Conservation (phyloP, 208 protist species). For the Crithidia thermophila region DNA sequence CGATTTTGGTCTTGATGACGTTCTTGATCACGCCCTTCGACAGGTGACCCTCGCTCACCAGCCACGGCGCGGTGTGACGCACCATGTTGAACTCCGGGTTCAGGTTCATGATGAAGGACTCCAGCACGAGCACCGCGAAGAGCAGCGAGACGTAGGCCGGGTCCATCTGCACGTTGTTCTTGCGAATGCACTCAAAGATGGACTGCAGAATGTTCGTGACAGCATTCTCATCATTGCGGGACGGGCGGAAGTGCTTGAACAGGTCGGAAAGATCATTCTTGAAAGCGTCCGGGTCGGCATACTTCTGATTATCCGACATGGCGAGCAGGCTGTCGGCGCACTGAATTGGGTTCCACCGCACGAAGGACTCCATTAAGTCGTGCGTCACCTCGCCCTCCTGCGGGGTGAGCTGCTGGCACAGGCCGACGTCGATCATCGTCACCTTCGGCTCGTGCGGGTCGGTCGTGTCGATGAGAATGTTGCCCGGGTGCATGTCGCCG, state of each 20-base stretch:
- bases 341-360: constrained; percentile 77
- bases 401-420: constrained; percentile 84
- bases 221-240: constrained; percentile 62
- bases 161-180: constrained; percentile 88
- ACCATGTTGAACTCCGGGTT: constrained; percentile 93
- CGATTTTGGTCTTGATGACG: constrained; percentile 56
- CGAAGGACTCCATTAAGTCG: constrained; percentile 87
- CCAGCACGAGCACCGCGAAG: constrained; percentile 90
- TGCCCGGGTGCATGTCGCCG: constrained; percentile 94
- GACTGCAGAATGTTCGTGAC: constrained; percentile 87
- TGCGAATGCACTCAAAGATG: constrained; percentile 83
- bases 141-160: constrained; percentile 89
- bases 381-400: constrained; percentile 65
- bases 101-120: constrained; percentile 94
- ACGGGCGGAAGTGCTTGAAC: constrained; percentile 78
- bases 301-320: constrained; percentile 71
- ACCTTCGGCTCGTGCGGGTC: constrained; percentile 78
- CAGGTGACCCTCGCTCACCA: constrained; percentile 86
- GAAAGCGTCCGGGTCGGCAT: constrained; percentile 64
- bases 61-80: constrained; percentile 86
- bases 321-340: constrained; percentile 64
- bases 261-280: constrained; percentile 44
- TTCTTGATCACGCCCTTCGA: constrained; percentile 86
- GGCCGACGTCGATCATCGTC: constrained; percentile 88
- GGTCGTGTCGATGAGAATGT: constrained; percentile 88